Evolutionary conservation across 2,329 filamentous ascomycete genomes (phyloP), one percentile per base, ranked within the genome.

Genomic region (Aspergillus ochraceoroseus): DNA sequence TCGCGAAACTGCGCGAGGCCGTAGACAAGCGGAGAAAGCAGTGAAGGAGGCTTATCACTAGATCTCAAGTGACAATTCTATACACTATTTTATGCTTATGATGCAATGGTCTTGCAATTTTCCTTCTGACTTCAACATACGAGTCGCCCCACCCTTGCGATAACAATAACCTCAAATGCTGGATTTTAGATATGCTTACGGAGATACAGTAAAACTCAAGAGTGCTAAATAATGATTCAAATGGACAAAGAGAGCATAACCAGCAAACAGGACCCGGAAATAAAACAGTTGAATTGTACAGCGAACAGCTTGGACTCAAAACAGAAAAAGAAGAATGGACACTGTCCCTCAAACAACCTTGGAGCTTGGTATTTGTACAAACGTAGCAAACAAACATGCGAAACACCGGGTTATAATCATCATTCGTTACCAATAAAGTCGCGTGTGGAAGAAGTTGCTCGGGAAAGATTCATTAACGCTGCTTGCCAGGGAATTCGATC

Each of bases 1-100:
- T 98, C 60, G 68, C 75, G n/a, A 73, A 85, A 64, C 70, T 98
- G 58, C 77, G 88, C 51, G 79, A 84, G 44, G 78, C 86, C 2
- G 89, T 98, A 3, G 79, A 95, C 38, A 77, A 76, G 56, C 69
- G 75, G 47, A 53, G 56, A n/a, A 51, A 50, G 38, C 26, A 38
- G 11, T 54, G 28, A 46, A 42, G 12, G 7, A 29, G 25, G 26
- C 26, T 29, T 37, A 29, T 29, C 33, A 34, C 20, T 40, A 31
- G 20, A 32, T 29, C 18, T 32, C 12, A 19, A 31, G 13, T 8
- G 20, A 19, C 22, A 22, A 26, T n/a, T 23, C 6, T 17, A 30
- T 20, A 18, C 28, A 23, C 17, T 6, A 25, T 22, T n/a, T n/a
- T 12, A 14, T 29, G 17, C 18, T 26, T 12, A 33, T 27, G 20